Evolutionary conservation across 2,329 filamentous ascomycete genomes (phyloP).

Genomic region (Aspergillus puulaauensis): DNA sequence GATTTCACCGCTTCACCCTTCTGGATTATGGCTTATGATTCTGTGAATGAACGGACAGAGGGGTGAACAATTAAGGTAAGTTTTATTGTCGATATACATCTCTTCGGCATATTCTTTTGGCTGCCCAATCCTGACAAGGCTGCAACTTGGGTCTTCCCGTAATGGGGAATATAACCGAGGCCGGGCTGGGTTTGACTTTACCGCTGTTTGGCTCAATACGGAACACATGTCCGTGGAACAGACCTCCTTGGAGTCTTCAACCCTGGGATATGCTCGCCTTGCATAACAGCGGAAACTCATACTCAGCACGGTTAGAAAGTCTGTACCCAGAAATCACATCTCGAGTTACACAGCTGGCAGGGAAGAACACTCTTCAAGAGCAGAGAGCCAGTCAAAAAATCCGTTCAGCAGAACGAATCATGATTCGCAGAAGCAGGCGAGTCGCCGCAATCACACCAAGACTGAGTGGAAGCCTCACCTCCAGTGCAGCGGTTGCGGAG

Average conservation of each 20-base stretch:
- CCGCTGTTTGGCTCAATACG: slow-evolving; percentile 7
- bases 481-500: slow-evolving; percentile 14
- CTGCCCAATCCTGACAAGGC: neutral
- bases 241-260: neutral
- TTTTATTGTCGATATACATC: neutral
- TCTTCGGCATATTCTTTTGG: slow-evolving; percentile 2
- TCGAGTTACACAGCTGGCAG: slow-evolving; percentile 4
- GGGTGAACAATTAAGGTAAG: neutral
- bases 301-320: slow-evolving; percentile 3
- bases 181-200: slow-evolving; percentile 7
- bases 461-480: neutral
- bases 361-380: neutral
- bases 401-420: neutral
- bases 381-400: slow-evolving; percentile 13
- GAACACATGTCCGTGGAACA: slow-evolving; percentile 1
- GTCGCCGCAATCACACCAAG: slow-evolving; percentile 11
- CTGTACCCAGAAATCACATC: neutral
- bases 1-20: neutral
- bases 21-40: neutral
- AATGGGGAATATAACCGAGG: slow-evolving; percentile 24
- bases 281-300: slow-evolving; percentile 1
- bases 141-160: slow-evolving; percentile 10
- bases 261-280: neutral
- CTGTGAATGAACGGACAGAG: neutral
- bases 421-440: slow-evolving; percentile 15